Conservation (phyloP, 192 early-diverging fungal species). For the Backusella macrospora region DNA sequence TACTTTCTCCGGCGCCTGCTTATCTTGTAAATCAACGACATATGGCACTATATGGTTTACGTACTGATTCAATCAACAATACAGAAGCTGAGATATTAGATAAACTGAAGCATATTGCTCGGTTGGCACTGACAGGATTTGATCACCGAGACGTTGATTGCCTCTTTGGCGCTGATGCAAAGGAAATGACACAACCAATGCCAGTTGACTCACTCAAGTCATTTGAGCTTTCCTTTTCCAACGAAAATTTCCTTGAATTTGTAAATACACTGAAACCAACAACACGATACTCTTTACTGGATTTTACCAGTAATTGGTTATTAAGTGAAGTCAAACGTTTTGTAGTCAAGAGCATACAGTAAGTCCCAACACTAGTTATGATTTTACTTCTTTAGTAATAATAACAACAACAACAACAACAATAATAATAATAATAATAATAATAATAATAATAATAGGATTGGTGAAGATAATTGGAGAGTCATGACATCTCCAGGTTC, state of each 20-base stretch:
- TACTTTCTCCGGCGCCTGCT: constrained; percentile 35
- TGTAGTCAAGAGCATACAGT: constrained; percentile 52
- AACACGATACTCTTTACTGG: constrained; percentile 49
- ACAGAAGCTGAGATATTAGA: constrained; percentile 19
- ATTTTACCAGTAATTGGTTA: constrained; percentile 52
- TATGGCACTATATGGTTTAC: constrained; percentile 34
- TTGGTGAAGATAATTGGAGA: constrained; percentile 75
- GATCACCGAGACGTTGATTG: constrained; percentile 1
- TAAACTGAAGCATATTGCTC: constrained; percentile 25
- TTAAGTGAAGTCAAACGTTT: constrained; percentile 46
- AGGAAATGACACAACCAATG: constrained; percentile 45
- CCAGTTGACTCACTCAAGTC: constrained; percentile 39
- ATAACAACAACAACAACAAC: too few species aligned
- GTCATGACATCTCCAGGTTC: constrained; percentile 78
- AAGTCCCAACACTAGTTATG: not conserved
- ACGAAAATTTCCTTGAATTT: constrained; percentile 39
- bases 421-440: not conserved
- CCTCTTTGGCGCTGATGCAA: constrained; percentile 30
- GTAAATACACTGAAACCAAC: constrained; percentile 41
- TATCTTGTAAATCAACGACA: constrained; percentile 55
- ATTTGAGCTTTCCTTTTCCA: constrained; percentile 36
- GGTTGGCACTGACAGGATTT: constrained; percentile 22
- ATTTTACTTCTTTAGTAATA: not conserved
- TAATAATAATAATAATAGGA: constrained; percentile 24
- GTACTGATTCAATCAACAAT: constrained; percentile 14